These are phyloP conservation scores for Fragaria vesca DNA, from an alignment of 306 rosid species.

Conservation along the genomic window DNA sequence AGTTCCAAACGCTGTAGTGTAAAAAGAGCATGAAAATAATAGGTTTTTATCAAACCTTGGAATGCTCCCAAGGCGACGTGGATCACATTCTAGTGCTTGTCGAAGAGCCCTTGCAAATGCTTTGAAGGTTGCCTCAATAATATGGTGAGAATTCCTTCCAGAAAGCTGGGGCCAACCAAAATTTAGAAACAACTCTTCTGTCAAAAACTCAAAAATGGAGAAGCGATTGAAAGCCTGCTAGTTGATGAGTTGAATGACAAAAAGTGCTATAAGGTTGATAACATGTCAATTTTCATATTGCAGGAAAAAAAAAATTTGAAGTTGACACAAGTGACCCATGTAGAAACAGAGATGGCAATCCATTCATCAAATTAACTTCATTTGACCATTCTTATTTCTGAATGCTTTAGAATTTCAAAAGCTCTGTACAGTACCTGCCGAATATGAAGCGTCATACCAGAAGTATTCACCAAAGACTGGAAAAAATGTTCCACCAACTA, in stretches of 20 bases:
- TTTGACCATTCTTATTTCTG: not conserved
- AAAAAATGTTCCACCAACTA: slow-evolving; percentile 97
- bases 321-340: not conserved
- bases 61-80: slow-evolving; percentile 72
- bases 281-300: not conserved
- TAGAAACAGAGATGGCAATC: not conserved
- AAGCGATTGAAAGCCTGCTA: not conserved
- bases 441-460: slow-evolving; percentile 97
- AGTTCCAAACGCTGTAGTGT: slow-evolving; percentile 15
- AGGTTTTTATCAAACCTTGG: slow-evolving; percentile 64
- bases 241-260: not conserved
- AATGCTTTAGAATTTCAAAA: slow-evolving; percentile 3
- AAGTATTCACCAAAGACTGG: slow-evolving; percentile 92
- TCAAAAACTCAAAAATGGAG: slow-evolving; percentile 20
- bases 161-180: slow-evolving; percentile 60
- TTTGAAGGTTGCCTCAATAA: slow-evolving; percentile 94
- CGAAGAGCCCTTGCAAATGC: slow-evolving; percentile 97
- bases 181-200: slow-evolving; percentile 1
- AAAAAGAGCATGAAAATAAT: not conserved
- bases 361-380: not conserved
- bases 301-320: not conserved
- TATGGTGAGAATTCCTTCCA: slow-evolving; percentile 92
- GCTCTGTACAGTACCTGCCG: slow-evolving; percentile 62
- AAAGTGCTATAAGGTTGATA: not conserved
- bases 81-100: slow-evolving; percentile 83